Base-by-base conservation (phyloP, 805 yeast genomes). In the Kodamaea sagamina region DNA sequence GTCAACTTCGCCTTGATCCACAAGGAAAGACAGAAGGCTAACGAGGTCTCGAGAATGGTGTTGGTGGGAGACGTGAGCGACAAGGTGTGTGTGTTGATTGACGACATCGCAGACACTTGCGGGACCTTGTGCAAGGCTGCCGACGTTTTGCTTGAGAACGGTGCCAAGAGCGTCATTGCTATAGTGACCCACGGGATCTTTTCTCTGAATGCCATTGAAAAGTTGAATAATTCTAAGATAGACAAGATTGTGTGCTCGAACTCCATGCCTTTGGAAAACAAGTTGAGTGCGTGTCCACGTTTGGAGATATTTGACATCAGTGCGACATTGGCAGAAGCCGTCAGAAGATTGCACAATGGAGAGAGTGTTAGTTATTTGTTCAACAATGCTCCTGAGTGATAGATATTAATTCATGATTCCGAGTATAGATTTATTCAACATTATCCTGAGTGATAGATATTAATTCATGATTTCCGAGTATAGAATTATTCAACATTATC, bases 61-160 rank as follows among this genome's bases (percentile, higher is more conserved):
- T 74, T 92, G 25, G 98, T 92, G 34, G 99, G 99, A 50, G 97
- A 90, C 63, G 99, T 92, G 31, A 69, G 79, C 3, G 81, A 82
- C 47, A 89, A 87, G 63, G 78, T 83, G 4, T 90, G 97, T 66
- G 74, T 93, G 17, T 71, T 92, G 49, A 87, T 92, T 25, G 99
- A 92, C 64, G 99, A 92, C 62, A 93, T 92, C 95, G 98, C 98
- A 28, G 99, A 92, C 61, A 92, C 99, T 4, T 92, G 98, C 68
- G 98, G 99, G 31, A 92, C 99, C 2, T 72, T 92, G 51, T 93
- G 88, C 50, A 92, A 92, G 65, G 98, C 98, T 1, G 92, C 96
- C 8, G 95, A 92, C 49, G 81, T 90, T 4, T 71, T 92, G 47
- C 68, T 89, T 51, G 82, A 78, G 16, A 82, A 88, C 51, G 87